Evolutionary conservation across 2,329 filamentous ascomycete species (phyloP).

Genomic region (Phialocephala sp.): DNA sequence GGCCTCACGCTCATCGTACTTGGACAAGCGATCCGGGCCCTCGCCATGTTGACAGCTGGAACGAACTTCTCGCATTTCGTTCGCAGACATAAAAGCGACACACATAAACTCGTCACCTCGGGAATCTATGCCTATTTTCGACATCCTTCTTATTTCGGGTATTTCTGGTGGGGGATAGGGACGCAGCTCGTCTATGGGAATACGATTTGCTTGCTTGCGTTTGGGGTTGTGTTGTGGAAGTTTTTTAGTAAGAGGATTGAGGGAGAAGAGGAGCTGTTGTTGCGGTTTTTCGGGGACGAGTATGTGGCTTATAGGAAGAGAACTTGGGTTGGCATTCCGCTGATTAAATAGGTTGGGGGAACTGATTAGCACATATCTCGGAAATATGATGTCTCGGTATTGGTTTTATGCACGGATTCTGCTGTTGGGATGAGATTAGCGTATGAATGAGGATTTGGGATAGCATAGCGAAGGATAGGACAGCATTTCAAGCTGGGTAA

Average conservation of each 20-base stretch:
- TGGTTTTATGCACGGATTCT: neutral
- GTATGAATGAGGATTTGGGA: neutral
- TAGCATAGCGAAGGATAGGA: slow-evolving; percentile 17
- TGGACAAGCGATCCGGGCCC: slow-evolving; percentile 78
- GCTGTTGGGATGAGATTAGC: neutral
- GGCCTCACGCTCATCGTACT: slow-evolving; percentile 69
- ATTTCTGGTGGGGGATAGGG: slow-evolving; percentile 98
- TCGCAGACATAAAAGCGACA: slow-evolving; percentile 69
- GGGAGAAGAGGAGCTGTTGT: slow-evolving; percentile 79
- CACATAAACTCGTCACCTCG: slow-evolving; percentile 80
- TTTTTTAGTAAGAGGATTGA: slow-evolving; percentile 80
- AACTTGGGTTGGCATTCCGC: slow-evolving; percentile 82
- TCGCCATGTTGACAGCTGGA: slow-evolving; percentile 88
- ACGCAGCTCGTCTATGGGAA: slow-evolving; percentile 93
- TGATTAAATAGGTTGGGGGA: slow-evolving; percentile 54
- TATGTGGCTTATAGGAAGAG: slow-evolving; percentile 75
- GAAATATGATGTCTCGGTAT: neutral
- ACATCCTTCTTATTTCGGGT: slow-evolving; percentile 96
- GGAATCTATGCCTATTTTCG: slow-evolving; percentile 79
- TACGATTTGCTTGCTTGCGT: slow-evolving; percentile 74
- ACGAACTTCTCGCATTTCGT: slow-evolving; percentile 91
- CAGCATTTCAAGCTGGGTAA: neutral
- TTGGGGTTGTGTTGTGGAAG: slow-evolving; percentile 77
- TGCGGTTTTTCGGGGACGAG: slow-evolving; percentile 83
- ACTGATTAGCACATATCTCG: neutral